Base-by-base conservation (phyloP, 2,329 filamentous ascomycete genomes). In the Ampelomyces quisqualis region DNA sequence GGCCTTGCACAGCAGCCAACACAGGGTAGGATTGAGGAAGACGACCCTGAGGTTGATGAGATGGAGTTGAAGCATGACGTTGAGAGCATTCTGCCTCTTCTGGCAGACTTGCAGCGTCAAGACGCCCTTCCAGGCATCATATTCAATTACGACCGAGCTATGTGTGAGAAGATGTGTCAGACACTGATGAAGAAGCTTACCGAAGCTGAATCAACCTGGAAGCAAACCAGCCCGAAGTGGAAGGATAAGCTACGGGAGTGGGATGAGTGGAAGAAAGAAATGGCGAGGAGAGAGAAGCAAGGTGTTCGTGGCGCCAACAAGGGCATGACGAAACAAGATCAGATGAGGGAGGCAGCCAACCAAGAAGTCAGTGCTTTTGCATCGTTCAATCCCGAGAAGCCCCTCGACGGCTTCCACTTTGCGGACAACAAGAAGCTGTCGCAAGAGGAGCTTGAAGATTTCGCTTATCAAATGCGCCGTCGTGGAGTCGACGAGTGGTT, bases 111-210 rank as follows among this genome's bases (percentile, higher is more conserved):
- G 1, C 77, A 87, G 34, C 70, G 73, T 11, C 78, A 81, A 40
- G 77, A 80, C 40, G 84, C 83, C 0, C 72, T 91, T 1, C 87
- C 86, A 0, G 86, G 84, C 0, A 81, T 91, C 9, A 64, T 90
- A 1, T 91, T 91, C 72, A 87, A 88, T 58, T 91, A 87, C 53
- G 84, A 90, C 49, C 80, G 85, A 33, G 64, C 65, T 2, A 65
- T 71, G 20, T 90, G 87, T 54, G 85, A 89, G 62, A 62, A 65
- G 7, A 77, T 85, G 19, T 76, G 79, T 18, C 52, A 63, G 17
- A 55, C 66, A 0, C 53, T 90, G 0, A 60, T 84, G 2, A 52
- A 64, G 0, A 72, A 80, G 43, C 69, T 90, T 0, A 59, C 75
- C 34, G 57, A 71, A 1, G 75, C 78, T 0, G 84, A 88, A 54